Evolutionary conservation across 495 filamentous ascomycete species (phyloP), one percentile per base, ranked within the genome.

Genomic region (Penicillium coprophilum): DNA sequence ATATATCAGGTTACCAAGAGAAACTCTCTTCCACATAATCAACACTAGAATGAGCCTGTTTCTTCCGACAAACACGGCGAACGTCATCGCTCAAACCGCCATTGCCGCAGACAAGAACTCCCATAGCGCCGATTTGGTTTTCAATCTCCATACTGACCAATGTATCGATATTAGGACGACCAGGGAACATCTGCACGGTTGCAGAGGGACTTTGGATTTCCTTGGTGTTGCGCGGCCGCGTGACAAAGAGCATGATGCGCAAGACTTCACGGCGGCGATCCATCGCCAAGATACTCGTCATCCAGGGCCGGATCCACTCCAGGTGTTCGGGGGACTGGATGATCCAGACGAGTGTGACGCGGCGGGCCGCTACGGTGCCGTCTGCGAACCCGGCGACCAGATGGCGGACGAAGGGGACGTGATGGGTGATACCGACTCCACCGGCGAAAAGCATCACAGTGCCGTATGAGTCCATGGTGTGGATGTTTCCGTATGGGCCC

Each of bases 271-370:
- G 78, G 3, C 92, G 85, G 43, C 82, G 77, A 9, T 89, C 85
- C 86, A 96, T 86, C 39, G 79, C 79, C 54, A 97, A 76, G 50
- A 97, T 87, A 58, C 80, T 79, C 55, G 91, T 91, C 89, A 98
- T 96, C 89, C 89, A 97, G 13, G 90, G 88, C 7, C 89, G 81
- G 61, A 92, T 90, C 94, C 94, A 98, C 71, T 96, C 90, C 11
- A 96, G 78, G 57, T 92, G 83, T 53, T 95, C 91, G 12, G 85
- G 85, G 39, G 91, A 88, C 56, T 91, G 90, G 55, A 97, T 87
- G 62, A 95, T 85, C 94, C 94, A 97, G 56, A 96, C 84, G 28
- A 98, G 84, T 2, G 84, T 86, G 38, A 97, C 73, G 34, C 85
- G 85, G 49, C 92, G 87, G 6, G 90, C 89, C 3, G 92, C 92